These are phyloP conservation scores for Lactarius trivialis DNA, from an alignment of 768 basidiomycete species.

Conservation along the genomic window DNA sequence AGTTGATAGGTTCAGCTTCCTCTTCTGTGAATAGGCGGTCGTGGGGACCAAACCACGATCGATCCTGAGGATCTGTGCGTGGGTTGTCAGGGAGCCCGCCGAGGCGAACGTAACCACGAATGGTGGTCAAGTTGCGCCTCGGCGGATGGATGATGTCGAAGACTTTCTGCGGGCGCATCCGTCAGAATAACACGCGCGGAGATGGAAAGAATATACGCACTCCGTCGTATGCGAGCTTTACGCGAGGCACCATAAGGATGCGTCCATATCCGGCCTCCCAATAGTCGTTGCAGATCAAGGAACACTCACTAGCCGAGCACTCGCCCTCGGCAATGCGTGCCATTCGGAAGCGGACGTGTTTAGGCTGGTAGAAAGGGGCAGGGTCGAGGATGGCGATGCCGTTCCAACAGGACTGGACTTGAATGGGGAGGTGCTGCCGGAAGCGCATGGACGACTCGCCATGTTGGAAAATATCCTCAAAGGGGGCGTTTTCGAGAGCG, in stretches of 20 bases:
- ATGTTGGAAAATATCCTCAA: conserved; percentile 91
- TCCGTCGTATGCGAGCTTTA: conserved; percentile 92
- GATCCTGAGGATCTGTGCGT: conserved; percentile 92
- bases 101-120: conserved; percentile 87
- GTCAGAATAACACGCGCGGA: background rate
- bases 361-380: conserved; percentile 87
- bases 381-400: conserved; percentile 95
- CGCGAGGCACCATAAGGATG: conserved; percentile 96
- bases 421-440: conserved; percentile 87
- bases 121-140: conserved; percentile 89
- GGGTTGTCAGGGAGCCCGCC: conserved; percentile 97
- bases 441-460: conserved; percentile 68
- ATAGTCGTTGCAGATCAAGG: conserved; percentile 97
- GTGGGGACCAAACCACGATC: conserved; percentile 97
- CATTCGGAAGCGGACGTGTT: conserved; percentile 94
- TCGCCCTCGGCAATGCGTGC: conserved; percentile 81
- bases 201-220: conserved; percentile 35
- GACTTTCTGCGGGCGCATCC: conserved; percentile 54
- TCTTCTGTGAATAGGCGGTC: conserved; percentile 89
- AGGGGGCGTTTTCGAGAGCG: conserved; percentile 95
- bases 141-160: conserved; percentile 91
- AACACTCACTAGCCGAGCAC: conserved; percentile 94
- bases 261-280: conserved; percentile 95
- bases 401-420: conserved; percentile 99
- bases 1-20: conserved; percentile 71